phyloP scores from a whole-genome alignment of 2,329 filamentous ascomycete genomes.

The Aspergillus puulaauensis region DNA sequence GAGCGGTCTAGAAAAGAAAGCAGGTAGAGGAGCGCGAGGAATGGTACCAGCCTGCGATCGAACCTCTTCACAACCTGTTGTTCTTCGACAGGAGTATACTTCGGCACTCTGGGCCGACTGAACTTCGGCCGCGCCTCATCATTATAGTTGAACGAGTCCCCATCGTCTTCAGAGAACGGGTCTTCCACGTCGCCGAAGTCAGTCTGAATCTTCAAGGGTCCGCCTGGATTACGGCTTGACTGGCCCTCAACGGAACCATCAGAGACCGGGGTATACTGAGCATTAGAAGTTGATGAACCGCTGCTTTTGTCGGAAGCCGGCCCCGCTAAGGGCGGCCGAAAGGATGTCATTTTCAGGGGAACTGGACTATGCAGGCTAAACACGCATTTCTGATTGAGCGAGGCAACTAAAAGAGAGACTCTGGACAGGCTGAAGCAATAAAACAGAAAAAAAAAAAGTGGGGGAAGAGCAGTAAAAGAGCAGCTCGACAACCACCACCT shows the following conservation, averaged over 20 bases:
- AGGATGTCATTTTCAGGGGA: slow-evolving; percentile 22
- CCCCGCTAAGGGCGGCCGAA: slow-evolving; percentile 23
- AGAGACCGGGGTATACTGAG: slow-evolving; percentile 37
- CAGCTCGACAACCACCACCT: too few relatives aligned
- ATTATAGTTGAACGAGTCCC: slow-evolving; percentile 29
- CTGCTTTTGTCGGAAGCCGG: slow-evolving; percentile 26
- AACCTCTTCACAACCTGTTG: slow-evolving; percentile 69
- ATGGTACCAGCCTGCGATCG: slow-evolving; percentile 73
- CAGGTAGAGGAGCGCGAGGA: slow-evolving; percentile 80
- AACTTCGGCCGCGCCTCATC: slow-evolving; percentile 19
- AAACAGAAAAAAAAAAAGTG: neutral
- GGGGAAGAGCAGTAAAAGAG: neutral
- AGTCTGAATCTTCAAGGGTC: slow-evolving; percentile 34
- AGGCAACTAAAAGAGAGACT: neutral
- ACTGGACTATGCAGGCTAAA: neutral
- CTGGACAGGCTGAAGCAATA: neutral
- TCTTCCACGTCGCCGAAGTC: slow-evolving; percentile 27
- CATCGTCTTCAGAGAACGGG: slow-evolving; percentile 21
- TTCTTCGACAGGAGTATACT: slow-evolving; percentile 66
- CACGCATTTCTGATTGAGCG: neutral
- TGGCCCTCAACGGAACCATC: slow-evolving; percentile 29
- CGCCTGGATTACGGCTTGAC: slow-evolving; percentile 16
- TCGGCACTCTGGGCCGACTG: slow-evolving; percentile 24
- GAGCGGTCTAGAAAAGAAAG: slow-evolving; percentile 83
- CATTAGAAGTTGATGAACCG: slow-evolving; percentile 21